Percentiles rank a stretch among this genome's conserved stretches.
These are phyloP conservation scores for Ustilago sp. DNA, from an alignment of 1,284 basidiomycete species.

Conservation along the genomic window DNA sequence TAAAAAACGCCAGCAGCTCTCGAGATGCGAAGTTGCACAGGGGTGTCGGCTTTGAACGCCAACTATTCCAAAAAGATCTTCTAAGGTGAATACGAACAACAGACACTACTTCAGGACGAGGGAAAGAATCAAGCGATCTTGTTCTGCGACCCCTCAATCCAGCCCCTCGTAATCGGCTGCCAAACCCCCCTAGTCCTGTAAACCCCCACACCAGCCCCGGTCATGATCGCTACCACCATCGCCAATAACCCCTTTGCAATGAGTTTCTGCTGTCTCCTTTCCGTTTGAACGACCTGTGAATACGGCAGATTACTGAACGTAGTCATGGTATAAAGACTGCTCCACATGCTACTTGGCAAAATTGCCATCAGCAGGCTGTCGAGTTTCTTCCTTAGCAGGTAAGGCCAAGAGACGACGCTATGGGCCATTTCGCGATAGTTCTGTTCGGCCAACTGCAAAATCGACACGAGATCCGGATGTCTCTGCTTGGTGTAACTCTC, in stretches of 20 bases:
- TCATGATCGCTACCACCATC: conserved; percentile 4
- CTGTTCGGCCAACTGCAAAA: conserved; percentile 88
- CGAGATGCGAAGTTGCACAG: too few relatives aligned
- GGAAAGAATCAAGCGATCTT: conserved; percentile 8
- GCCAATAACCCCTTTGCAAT: conserved; percentile 19
- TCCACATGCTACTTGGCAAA: conserved; percentile 83
- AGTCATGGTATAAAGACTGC: conserved; percentile 94
- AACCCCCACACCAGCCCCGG: conserved; percentile 18
- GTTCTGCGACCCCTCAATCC: conserved; percentile 23
- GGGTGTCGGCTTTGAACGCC: too few relatives aligned
- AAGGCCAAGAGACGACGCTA: conserved; percentile 83
- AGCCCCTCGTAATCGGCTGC: conserved; percentile 27
- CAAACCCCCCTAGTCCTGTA: conserved; percentile 33
- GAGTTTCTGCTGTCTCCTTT: conserved; percentile 73
- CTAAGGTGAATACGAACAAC: neutral
- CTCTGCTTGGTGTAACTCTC: conserved; percentile 82
- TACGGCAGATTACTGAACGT: conserved; percentile 97
- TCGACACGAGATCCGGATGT: conserved; percentile 88
- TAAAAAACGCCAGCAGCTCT: too few relatives aligned
- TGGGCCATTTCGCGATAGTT: conserved; percentile 98
- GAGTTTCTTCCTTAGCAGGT: conserved; percentile 83
- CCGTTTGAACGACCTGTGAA: conserved; percentile 77
- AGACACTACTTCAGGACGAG: neutral
- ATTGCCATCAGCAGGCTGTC: conserved; percentile 76
- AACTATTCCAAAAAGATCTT: too few relatives aligned